A percentile compares a stretch with the other conserved stretches of the same genome.
Conservation (phyloP, 805 yeast species). For the Spathaspora hagerdaliae region DNA sequence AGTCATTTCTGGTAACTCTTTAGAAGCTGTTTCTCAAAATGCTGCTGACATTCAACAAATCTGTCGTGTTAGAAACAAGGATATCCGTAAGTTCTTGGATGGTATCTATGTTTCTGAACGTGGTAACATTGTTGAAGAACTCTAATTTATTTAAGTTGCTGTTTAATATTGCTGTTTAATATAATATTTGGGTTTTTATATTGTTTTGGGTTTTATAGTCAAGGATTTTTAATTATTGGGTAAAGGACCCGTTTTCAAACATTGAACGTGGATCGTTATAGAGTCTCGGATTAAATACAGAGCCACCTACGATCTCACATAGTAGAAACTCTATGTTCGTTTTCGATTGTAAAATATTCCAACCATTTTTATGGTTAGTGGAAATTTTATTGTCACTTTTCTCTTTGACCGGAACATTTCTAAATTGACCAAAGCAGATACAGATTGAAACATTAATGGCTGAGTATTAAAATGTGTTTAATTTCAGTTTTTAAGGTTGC, state of each 20-base stretch:
- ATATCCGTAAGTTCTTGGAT: conserved; percentile 99
- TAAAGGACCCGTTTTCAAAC: conserved; percentile 11
- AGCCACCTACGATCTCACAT: conserved; percentile 44
- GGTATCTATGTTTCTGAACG: conserved; percentile 99
- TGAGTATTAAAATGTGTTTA: neutral
- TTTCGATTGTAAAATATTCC: too few species aligned
- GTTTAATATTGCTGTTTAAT: too few species aligned
- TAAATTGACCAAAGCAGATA: too few species aligned
- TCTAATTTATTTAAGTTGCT: conserved; percentile 10
- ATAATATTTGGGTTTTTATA: conserved; percentile 10
- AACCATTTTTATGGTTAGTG: too few species aligned
- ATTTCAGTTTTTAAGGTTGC: neutral
- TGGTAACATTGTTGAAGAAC: conserved; percentile 77
- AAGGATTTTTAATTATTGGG: conserved; percentile 18
- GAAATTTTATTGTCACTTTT: neutral
- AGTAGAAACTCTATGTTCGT: neutral
- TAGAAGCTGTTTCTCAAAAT: conserved; percentile 95
- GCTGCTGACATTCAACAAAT: conserved; percentile 98
- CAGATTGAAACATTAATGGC: too few species aligned
- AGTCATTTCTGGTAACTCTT: conserved; percentile 88
- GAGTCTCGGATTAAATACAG: conserved; percentile 28
- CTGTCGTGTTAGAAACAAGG: conserved; percentile 99
- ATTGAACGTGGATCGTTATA: conserved; percentile 8
- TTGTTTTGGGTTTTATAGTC: conserved; percentile 9
- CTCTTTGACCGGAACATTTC: neutral